These are phyloP conservation scores for Trebouxia gelatinosa DNA, from an alignment of 163 green algal genomes.

Conservation along the genomic window DNA sequence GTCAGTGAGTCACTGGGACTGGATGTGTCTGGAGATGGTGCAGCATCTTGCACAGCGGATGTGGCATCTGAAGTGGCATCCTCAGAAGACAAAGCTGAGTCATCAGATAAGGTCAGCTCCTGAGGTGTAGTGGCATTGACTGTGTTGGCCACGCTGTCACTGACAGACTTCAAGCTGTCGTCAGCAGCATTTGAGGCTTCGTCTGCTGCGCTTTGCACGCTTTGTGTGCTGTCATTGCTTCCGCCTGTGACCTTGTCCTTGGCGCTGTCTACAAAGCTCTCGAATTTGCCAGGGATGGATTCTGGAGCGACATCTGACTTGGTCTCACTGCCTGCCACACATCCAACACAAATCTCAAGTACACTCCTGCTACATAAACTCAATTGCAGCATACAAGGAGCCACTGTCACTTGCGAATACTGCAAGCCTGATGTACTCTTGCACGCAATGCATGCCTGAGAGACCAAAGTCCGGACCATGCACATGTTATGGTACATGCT, in stretches of 20 bases:
- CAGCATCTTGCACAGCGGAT: not conserved
- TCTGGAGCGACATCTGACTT: constrained; percentile 3
- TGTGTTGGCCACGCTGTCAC: not conserved
- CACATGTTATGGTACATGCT: too few species aligned
- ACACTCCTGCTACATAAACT: too few species aligned
- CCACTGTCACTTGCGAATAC: too few species aligned
- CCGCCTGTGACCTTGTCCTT: not conserved
- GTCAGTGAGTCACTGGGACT: too few species aligned
- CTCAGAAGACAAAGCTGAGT: not conserved
- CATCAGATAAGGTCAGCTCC: not conserved
- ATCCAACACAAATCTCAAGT: too few species aligned
- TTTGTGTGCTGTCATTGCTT: not conserved
- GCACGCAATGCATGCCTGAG: too few species aligned
- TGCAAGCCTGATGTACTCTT: too few species aligned
- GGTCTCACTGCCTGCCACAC: too few species aligned
- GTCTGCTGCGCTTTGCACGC: not conserved
- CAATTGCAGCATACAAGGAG: too few species aligned
- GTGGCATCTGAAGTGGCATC: not conserved
- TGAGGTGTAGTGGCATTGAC: not conserved
- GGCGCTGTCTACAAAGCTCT: not conserved
- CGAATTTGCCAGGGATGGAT: constrained; percentile 18
- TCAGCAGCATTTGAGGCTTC: not conserved
- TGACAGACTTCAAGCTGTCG: not conserved
- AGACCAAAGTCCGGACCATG: too few species aligned
- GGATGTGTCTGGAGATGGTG: not conserved